Evolutionary conservation across 768 basidiomycete species (phyloP).

Genomic region (Pleurotus salmoneostramineus): DNA sequence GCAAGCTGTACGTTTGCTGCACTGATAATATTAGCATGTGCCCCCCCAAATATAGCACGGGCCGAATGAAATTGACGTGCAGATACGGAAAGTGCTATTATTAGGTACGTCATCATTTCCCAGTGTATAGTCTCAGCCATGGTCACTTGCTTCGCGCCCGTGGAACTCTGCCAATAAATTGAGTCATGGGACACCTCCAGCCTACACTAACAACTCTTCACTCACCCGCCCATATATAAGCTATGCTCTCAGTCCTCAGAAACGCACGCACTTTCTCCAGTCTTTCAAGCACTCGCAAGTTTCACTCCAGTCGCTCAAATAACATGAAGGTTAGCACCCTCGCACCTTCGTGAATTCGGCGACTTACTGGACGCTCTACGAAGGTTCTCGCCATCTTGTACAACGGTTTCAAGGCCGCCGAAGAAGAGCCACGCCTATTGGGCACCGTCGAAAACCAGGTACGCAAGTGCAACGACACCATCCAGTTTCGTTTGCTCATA

Average conservation of each 20-base stretch:
- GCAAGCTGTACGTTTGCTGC: not conserved
- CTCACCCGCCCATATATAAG: constrained; percentile 1
- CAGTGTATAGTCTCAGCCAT: not conserved
- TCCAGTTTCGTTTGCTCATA: not conserved
- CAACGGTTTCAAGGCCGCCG: constrained; percentile 61
- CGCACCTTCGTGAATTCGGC: no score
- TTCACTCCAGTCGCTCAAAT: constrained; percentile 1
- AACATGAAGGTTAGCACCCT: constrained; percentile 2
- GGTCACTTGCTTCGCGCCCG: constrained; percentile 7
- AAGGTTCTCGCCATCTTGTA: constrained; percentile 76
- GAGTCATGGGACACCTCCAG: constrained; percentile 1
- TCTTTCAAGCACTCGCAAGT: not conserved
- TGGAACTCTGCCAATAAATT: constrained; percentile 6
- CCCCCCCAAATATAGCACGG: not conserved
- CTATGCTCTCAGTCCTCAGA: constrained; percentile 7
- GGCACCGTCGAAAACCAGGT: constrained; percentile 83
- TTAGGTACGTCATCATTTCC: not conserved
- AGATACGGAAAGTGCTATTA: not conserved
- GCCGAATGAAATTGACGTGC: not conserved
- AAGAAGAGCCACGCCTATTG: constrained; percentile 68
- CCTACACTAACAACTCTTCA: not conserved
- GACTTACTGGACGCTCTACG: not conserved
- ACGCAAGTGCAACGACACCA: constrained; percentile 4
- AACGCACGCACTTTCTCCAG: not conserved
- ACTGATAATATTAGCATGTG: no score